These are phyloP conservation scores for Boletus semigastroideus DNA, from an alignment of 1,284 basidiomycete genomes.

Conservation along the genomic window DNA sequence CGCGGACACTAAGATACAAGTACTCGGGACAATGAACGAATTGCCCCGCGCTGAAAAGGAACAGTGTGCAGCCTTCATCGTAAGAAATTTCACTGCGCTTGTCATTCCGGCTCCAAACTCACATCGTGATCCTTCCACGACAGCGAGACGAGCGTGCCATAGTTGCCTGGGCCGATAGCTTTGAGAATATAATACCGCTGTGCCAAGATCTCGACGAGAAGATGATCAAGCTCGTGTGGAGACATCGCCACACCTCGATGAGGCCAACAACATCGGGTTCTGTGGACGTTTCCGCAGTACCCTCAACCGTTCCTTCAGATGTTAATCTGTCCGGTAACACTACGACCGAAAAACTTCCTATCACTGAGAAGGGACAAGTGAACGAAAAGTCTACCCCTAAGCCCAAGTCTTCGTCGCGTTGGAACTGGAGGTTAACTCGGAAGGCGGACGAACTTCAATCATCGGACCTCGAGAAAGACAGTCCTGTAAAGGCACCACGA, in stretches of 20 bases:
- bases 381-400: conserved; percentile 9
- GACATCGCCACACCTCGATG: conserved; percentile 27
- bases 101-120: not conserved
- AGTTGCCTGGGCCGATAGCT: conserved; percentile 75
- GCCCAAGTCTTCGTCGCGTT: conserved; percentile 25
- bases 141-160: conserved; percentile 73
- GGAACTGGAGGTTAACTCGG: conserved; percentile 30
- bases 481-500: conserved; percentile 38
- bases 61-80: conserved; percentile 81
- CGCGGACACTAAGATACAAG: conserved; percentile 68
- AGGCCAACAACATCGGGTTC: conserved; percentile 14
- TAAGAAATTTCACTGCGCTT: conserved; percentile 36
- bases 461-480: conserved; percentile 49
- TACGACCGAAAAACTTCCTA: conserved; percentile 10
- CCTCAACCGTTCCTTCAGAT: conserved; percentile 47
- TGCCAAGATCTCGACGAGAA: conserved; percentile 75
- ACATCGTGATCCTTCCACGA: not conserved
- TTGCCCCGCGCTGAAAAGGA: conserved; percentile 78
- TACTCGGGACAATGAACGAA: conserved; percentile 62
- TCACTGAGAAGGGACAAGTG: conserved; percentile 35
- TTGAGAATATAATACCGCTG: conserved; percentile 70
- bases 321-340: conserved; percentile 49
- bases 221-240: conserved; percentile 79
- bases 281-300: conserved; percentile 15
- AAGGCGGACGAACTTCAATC: conserved; percentile 26